phyloP scores from a whole-genome alignment of 2,329 filamentous ascomycete genomes.

The Lecanicillium sp. region DNA sequence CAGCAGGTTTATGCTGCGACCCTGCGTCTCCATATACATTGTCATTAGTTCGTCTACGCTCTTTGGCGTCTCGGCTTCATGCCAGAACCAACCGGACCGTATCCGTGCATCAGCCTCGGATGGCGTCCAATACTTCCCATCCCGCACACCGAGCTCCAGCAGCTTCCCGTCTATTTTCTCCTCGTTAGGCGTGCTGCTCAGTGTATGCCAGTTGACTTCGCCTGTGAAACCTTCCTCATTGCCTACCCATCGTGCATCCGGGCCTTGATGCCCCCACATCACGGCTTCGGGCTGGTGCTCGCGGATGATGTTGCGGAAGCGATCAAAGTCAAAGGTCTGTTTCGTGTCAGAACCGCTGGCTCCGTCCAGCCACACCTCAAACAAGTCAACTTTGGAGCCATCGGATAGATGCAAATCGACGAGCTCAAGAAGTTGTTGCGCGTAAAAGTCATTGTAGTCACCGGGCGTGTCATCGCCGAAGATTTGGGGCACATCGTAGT shows the following conservation, averaged over 20 bases:
- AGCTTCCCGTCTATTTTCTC: too few species aligned
- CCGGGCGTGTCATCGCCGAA: slow-evolving; percentile 21
- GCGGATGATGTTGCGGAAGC: slow-evolving; percentile 22
- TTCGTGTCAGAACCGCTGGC: slow-evolving; percentile 20
- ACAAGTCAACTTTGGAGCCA: slow-evolving; percentile 14
- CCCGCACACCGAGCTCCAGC: too few species aligned
- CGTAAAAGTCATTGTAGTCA: slow-evolving; percentile 25
- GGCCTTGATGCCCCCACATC: slow-evolving; percentile 24
- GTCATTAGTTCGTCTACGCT: too few species aligned
- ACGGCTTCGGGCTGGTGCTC: slow-evolving; percentile 17
- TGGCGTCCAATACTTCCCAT: too few species aligned
- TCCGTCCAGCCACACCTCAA: slow-evolving; percentile 25
- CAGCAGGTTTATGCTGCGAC: too few species aligned
- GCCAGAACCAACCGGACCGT: too few species aligned
- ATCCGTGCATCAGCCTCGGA: too few species aligned
- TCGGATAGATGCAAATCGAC: slow-evolving; percentile 11
- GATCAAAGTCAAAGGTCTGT: slow-evolving; percentile 21
- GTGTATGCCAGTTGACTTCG: too few species aligned
- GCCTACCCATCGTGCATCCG: slow-evolving; percentile 23
- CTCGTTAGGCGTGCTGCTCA: too few species aligned
- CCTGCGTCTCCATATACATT: too few species aligned
- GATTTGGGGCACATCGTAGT: slow-evolving; percentile 24
- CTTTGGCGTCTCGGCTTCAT: too few species aligned
- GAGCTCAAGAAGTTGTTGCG: slow-evolving; percentile 18
- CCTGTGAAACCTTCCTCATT: too few species aligned